Percentiles rank a stretch among this genome's conserved stretches.
Evolutionary conservation across 352 stramenopile species (phyloP).

Genomic region (Nothophytophthora sp.): DNA sequence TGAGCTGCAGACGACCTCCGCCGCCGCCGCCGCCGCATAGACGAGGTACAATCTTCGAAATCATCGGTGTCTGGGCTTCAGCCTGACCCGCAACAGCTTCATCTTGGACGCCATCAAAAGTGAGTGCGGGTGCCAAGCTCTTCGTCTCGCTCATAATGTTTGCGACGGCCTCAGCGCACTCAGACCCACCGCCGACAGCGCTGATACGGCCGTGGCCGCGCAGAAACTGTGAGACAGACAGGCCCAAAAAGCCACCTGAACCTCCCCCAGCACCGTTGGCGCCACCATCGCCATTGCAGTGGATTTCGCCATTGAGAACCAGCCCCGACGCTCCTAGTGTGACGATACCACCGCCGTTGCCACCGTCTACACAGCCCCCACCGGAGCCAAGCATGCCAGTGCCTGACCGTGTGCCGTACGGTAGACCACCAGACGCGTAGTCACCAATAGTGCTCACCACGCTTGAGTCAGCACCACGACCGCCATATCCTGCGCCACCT

Average conservation of each 20-base stretch:
- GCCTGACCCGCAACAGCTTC: constrained; percentile 21
- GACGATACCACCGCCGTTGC: constrained; percentile 67
- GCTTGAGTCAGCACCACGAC: constrained; percentile 69
- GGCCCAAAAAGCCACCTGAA: constrained; percentile 69
- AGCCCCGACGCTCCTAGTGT: constrained; percentile 61
- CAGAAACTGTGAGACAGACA: constrained; percentile 61
- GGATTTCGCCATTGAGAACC: constrained; percentile 69
- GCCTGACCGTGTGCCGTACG: constrained; percentile 68
- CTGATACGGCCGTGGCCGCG: constrained; percentile 64
- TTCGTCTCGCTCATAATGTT: constrained; percentile 22
- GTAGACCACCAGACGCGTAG: constrained; percentile 61
- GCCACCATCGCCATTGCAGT: constrained; percentile 66
- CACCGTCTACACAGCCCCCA: constrained; percentile 66
- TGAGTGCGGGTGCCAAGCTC: constrained; percentile 7
- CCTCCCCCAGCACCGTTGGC: constrained; percentile 63
- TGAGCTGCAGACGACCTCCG: constrained; percentile 70
- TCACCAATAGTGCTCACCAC: constrained; percentile 49
- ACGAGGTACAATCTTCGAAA: constrained; percentile 19
- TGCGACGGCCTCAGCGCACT: constrained; percentile 44
- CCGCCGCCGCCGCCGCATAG: constrained; percentile 75
- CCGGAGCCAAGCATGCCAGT: constrained; percentile 72
- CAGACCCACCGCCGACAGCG: constrained; percentile 66
- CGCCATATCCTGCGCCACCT: constrained; percentile 70
- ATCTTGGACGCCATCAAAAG: constrained; percentile 11
- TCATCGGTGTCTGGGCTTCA: constrained; percentile 22